These are phyloP conservation scores for Geotrichum klebahnii DNA, from an alignment of 1,139 yeast genomes.

Conservation along the genomic window DNA sequence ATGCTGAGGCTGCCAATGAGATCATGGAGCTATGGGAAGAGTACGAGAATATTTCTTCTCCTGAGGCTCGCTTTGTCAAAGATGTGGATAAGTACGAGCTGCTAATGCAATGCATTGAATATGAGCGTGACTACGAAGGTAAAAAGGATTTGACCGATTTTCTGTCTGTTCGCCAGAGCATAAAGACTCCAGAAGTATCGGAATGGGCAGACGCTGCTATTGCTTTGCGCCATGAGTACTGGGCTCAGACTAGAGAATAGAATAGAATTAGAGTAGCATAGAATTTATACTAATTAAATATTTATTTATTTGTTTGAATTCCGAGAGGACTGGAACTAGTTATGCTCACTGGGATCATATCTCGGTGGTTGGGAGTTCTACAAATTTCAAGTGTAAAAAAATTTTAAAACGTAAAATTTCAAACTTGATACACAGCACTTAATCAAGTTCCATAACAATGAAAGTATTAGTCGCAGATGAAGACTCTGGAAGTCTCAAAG, in stretches of 20 bases:
- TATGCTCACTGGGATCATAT: neutral
- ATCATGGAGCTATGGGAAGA: slow-evolving; percentile 78
- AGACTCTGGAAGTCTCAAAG: slow-evolving; percentile 39
- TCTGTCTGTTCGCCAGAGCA: slow-evolving; percentile 55
- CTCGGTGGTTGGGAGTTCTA: slow-evolving; percentile 7
- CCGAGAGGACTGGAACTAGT: neutral
- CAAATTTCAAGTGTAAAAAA: neutral
- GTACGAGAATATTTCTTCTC: slow-evolving; percentile 75
- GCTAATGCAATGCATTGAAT: slow-evolving; percentile 85
- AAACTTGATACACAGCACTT: neutral
- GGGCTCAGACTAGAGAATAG: neutral
- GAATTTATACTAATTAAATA: neutral
- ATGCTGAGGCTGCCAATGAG: slow-evolving; percentile 60
- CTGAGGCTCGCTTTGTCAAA: slow-evolving; percentile 86
- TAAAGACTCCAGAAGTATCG: slow-evolving; percentile 69
- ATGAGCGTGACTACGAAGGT: slow-evolving; percentile 60
- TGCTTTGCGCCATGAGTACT: slow-evolving; percentile 49
- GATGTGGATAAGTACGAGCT: slow-evolving; percentile 93
- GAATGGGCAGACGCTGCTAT: slow-evolving; percentile 67
- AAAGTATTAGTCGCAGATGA: slow-evolving; percentile 40
- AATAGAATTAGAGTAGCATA: neutral
- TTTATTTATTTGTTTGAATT: neutral
- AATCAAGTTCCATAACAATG: slow-evolving; percentile 29
- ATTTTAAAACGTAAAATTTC: neutral
- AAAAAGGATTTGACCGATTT: slow-evolving; percentile 63